These are phyloP conservation scores for Lomentospora prolificans DNA, from an alignment of 2,329 filamentous ascomycete genomes.

Conservation along the genomic window DNA sequence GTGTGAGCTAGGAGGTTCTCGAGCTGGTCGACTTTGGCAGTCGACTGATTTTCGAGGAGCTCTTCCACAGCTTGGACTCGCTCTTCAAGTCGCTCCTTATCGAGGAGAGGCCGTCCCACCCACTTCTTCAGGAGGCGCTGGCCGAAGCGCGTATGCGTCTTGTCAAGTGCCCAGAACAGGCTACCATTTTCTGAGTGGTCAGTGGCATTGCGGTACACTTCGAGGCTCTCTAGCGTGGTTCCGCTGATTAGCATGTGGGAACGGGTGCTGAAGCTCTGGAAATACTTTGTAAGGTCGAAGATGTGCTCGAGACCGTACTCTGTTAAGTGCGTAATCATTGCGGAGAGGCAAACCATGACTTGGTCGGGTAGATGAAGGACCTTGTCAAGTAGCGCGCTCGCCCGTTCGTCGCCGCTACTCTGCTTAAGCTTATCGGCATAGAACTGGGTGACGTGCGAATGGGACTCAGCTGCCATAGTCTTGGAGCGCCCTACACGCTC, in stretches of 20 bases:
- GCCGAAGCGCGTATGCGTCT: conserved; percentile 83
- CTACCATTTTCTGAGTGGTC: conserved; percentile 79
- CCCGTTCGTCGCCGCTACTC: conserved; percentile 41
- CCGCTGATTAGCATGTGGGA: conserved; percentile 96
- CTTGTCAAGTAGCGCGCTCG: conserved; percentile 66
- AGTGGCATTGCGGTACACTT: conserved; percentile 92
- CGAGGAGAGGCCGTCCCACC: conserved; percentile 83
- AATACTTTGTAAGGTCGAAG: conserved; percentile 93
- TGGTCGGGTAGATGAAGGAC: conserved; percentile 76
- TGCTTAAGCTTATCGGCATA: conserved; percentile 78
- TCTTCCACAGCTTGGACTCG: conserved; percentile 81
- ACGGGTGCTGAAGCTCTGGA: conserved; percentile 85
- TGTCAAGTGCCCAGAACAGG: conserved; percentile 90
- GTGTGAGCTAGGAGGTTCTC: conserved; percentile 60
- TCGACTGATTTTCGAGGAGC: conserved; percentile 59
- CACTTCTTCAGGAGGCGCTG: conserved; percentile 84
- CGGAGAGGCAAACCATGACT: conserved; percentile 84
- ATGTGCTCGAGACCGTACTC: conserved; percentile 94
- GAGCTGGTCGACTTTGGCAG: conserved; percentile 61
- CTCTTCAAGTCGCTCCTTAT: conserved; percentile 63
- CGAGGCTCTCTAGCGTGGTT: conserved; percentile 85
- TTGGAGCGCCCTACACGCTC: conserved; percentile 69
- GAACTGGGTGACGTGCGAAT: conserved; percentile 84
- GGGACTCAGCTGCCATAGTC: conserved; percentile 73
- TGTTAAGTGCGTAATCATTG: conserved; percentile 88